Conservation (phyloP, 768 basidiomycete genomes). For the Tylopilus felleus region DNA sequence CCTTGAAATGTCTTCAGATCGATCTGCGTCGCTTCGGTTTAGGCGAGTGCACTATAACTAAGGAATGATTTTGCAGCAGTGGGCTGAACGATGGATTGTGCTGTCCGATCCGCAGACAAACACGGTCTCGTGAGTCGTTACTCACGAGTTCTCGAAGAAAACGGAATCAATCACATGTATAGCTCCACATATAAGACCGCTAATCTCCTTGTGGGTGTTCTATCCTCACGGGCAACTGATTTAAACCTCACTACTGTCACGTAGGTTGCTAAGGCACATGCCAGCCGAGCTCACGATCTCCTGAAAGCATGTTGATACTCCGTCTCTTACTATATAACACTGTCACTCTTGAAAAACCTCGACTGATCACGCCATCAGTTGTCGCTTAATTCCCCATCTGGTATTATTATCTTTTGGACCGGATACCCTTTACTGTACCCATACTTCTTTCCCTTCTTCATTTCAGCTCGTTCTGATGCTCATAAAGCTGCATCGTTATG, state of each 20-base stretch:
- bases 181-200: slow-evolving; percentile 82
- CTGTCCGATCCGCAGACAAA: slow-evolving; percentile 48
- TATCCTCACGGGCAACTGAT: slow-evolving; percentile 13
- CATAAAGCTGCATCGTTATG: background rate
- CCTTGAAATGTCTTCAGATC: slow-evolving; percentile 69
- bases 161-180: slow-evolving; percentile 81
- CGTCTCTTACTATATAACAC: background rate
- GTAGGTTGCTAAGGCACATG: slow-evolving; percentile 57
- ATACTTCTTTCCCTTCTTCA: background rate
- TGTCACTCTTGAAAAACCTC: background rate
- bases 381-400: background rate
- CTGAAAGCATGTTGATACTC: slow-evolving; percentile 52
- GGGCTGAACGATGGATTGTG: slow-evolving; percentile 2
- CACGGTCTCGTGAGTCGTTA: slow-evolving; percentile 76
- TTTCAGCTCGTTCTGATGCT: background rate
- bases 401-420: slow-evolving; percentile 11
- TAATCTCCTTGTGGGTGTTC: slow-evolving; percentile 57
- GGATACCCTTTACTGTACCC: slow-evolving; percentile 15
- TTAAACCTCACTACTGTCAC: background rate
- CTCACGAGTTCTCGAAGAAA: slow-evolving; percentile 67
- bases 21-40: slow-evolving; percentile 71
- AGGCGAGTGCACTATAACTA: slow-evolving; percentile 38
- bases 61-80: background rate
- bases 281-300: slow-evolving; percentile 53
- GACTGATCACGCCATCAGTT: background rate